Conservation (phyloP, 345 rosid genomes). For the Eucalyptus tenuipes region DNA sequence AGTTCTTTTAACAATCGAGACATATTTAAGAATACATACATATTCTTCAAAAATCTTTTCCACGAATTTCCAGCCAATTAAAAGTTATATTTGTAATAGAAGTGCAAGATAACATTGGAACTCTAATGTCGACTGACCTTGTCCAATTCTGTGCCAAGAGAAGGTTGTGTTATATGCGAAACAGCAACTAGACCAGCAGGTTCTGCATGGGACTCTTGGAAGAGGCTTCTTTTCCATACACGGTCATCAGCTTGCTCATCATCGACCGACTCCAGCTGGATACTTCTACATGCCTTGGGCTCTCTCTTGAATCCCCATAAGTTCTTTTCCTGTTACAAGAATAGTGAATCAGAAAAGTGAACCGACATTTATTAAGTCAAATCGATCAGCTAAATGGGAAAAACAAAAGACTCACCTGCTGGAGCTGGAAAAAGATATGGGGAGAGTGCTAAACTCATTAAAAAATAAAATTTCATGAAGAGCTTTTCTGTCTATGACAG, state of each 20-base stretch:
- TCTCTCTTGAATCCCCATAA: background rate
- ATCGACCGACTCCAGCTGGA: conserved; percentile 7
- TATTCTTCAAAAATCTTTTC: background rate
- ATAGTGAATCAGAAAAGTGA: no score
- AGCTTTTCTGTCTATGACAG: no score
- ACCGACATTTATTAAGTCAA: no score
- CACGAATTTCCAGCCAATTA: no score
- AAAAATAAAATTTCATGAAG: no score
- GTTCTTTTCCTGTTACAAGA: no score
- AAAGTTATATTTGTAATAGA: background rate
- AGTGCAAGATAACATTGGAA: background rate
- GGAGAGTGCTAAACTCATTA: no score
- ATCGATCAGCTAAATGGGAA: no score
- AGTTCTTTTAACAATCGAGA: background rate
- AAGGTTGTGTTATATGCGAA: conserved; percentile 3
- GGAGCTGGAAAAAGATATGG: no score
- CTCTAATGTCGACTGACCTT: conserved; percentile 12
- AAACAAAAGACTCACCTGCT: no score
- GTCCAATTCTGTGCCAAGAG: background rate
- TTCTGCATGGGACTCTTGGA: conserved; percentile 4
- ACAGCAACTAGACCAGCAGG: conserved; percentile 6
- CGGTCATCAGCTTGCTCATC: conserved; percentile 4
- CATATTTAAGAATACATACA: background rate
- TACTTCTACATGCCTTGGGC: conserved; percentile 9
- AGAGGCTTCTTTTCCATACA: conserved; percentile 8